Evolutionary conservation across 352 stramenopile genomes (phyloP).

Genomic region (Globisporangium recalcitrans): DNA sequence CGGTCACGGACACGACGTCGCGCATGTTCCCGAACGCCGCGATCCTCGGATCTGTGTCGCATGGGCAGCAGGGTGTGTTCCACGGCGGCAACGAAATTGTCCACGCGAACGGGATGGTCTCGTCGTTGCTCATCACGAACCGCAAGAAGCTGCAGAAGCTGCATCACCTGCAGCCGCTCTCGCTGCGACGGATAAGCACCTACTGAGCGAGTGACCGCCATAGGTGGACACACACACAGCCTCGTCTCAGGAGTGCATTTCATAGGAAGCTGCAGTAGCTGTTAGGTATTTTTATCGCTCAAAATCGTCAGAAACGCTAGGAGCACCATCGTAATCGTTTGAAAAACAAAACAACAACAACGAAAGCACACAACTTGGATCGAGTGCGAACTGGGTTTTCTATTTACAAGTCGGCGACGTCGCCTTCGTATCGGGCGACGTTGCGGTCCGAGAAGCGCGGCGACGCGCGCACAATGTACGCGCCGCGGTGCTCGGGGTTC

Average conservation of each 20-base stretch:
- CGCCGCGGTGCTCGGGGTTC: slow-evolving; percentile 93
- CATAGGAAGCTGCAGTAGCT: background rate
- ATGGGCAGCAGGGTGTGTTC: slow-evolving; percentile 72
- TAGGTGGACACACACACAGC: background rate
- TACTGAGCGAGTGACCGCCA: slow-evolving; percentile 26
- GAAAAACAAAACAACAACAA: background rate
- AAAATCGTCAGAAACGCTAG: background rate
- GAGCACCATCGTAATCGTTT: background rate
- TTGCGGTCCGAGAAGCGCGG: slow-evolving; percentile 89
- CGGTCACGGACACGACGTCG: slow-evolving; percentile 43
- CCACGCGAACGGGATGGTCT: slow-evolving; percentile 79
- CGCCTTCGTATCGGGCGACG: slow-evolving; percentile 79
- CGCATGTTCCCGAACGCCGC: slow-evolving; percentile 50
- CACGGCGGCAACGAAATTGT: slow-evolving; percentile 42
- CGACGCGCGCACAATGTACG: slow-evolving; percentile 92
- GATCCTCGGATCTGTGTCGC: slow-evolving; percentile 53
- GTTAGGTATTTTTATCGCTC: slow-evolving; percentile 12
- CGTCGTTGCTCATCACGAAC: slow-evolving; percentile 73
- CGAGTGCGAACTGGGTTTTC: background rate
- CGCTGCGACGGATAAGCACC: slow-evolving; percentile 48
- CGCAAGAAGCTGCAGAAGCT: slow-evolving; percentile 65
- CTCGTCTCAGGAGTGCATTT: background rate
- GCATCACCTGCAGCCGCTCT: slow-evolving; percentile 42
- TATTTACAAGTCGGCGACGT: slow-evolving; percentile 67
- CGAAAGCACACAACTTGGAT: background rate